Evolutionary conservation across 2,329 filamentous ascomycete species (phyloP), one percentile per base, ranked within the genome.

Genomic region (Calonectria pauciramosa): DNA sequence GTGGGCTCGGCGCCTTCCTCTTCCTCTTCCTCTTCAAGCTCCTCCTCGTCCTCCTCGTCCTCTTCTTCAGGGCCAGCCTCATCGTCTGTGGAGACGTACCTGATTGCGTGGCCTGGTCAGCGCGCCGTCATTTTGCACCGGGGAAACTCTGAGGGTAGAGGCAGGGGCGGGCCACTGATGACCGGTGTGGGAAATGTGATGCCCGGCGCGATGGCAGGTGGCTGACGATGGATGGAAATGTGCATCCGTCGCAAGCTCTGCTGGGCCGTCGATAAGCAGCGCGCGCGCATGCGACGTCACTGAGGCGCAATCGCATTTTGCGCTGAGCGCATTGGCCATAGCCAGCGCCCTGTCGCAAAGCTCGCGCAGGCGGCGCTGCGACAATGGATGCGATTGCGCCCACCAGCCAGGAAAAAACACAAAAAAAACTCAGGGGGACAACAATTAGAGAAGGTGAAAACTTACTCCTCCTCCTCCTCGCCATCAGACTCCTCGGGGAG

Each of bases 381-480:
- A 66, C 70, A 54, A 59, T 72, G 68, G 65, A 36, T 49, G 64
- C 76, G 70, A 78, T 78, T 75, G 68, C 70, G 36, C 44, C 68
- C 66, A 47, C 38, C 28, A 47, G n/a, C n/a, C 63, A 56, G 56
- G 20, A 51, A 51, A n/a, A 38, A 70, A 52, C 69, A 71, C 79
- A 65, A 70, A 60, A 60, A 67, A 56, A 68, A 70, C n/a, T 20
- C 56, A 65, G 41, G 47, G 44, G 34, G 36, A 63, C 68, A 59
- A 60, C n/a, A 34, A 41, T 26, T 20, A 69, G 67, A 49, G 34
- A 34, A 60, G 75, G 51, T 60, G n/a, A 34, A 36, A 56, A 82
- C 89, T 87, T 87, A 90, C 89, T 90, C 89, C 82, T 90, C 88
- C 82, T 90, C 89, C 80, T 90, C 88, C 80, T 89, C 87, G 54